These are phyloP conservation scores for Chloris gayana DNA, from an alignment of 176 grass and related monocot genomes.

Conservation along the genomic window DNA sequence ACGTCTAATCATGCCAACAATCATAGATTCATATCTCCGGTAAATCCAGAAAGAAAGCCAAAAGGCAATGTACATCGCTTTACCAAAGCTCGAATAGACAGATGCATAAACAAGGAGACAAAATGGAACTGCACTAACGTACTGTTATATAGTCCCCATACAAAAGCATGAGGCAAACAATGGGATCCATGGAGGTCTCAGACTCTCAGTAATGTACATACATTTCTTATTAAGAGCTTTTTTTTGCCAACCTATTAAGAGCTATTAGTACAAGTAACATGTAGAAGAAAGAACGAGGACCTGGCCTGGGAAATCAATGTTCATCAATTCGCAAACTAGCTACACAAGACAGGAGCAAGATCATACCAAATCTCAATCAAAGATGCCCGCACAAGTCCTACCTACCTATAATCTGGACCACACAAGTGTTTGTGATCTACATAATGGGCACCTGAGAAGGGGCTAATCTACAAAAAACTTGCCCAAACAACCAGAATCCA, in stretches of 20 bases:
- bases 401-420: slow-evolving; percentile 47
- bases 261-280: slow-evolving; percentile 3
- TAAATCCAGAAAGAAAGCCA: slow-evolving; percentile 40
- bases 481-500: slow-evolving; percentile 22
- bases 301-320: neutral
- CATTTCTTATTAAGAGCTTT: neutral
- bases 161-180: slow-evolving; percentile 26
- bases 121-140: slow-evolving; percentile 30
- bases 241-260: too few species aligned
- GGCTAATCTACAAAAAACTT: slow-evolving; percentile 33
- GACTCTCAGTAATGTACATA: neutral
- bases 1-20: slow-evolving; percentile 40
- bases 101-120: slow-evolving; percentile 43
- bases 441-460: slow-evolving; percentile 34
- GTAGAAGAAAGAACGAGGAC: neutral
- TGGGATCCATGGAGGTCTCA: neutral
- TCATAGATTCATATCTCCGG: slow-evolving; percentile 40
- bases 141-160: slow-evolving; percentile 3
- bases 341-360: slow-evolving; percentile 33
- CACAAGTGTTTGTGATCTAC: slow-evolving; percentile 16
- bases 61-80: slow-evolving; percentile 33
- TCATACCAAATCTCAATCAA: slow-evolving; percentile 26
- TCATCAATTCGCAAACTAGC: slow-evolving; percentile 13
- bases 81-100: slow-evolving; percentile 41
- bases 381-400: slow-evolving; percentile 15